Conservation (phyloP, 78 protist genomes). For the Acrasis kona region DNA sequence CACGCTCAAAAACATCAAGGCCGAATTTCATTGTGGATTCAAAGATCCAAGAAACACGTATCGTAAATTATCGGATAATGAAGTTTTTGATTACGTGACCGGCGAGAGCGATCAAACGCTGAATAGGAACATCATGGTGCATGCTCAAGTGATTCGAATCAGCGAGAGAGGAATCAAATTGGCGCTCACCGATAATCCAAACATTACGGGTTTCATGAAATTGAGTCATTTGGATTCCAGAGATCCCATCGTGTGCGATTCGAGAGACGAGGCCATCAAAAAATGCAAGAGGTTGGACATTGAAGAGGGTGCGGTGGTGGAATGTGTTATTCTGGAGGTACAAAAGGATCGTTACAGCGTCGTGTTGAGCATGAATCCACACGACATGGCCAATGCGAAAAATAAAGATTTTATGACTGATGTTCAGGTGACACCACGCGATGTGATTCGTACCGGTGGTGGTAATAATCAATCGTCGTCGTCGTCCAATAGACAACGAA, state of each 20-base stretch:
- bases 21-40: neutral
- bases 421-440: no score
- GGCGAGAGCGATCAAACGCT: neutral
- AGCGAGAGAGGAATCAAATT: no score
- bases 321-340: neutral
- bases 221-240: no score
- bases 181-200: no score
- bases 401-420: no score
- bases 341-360: neutral
- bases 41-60: neutral
- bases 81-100: neutral
- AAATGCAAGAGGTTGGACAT: no score
- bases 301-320: neutral
- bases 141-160: neutral
- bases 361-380: neutral
- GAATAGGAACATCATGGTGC: neutral
- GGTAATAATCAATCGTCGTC: no score
- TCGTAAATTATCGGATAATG: neutral
- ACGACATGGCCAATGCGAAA: neutral
- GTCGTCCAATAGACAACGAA: neutral
- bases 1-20: neutral
- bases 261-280: neutral
- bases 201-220: no score
- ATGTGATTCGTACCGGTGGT: no score
- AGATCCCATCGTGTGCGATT: neutral